Evolutionary conservation across 208 protist species (phyloP).

Genomic region (Tetramitus jugosus): DNA sequence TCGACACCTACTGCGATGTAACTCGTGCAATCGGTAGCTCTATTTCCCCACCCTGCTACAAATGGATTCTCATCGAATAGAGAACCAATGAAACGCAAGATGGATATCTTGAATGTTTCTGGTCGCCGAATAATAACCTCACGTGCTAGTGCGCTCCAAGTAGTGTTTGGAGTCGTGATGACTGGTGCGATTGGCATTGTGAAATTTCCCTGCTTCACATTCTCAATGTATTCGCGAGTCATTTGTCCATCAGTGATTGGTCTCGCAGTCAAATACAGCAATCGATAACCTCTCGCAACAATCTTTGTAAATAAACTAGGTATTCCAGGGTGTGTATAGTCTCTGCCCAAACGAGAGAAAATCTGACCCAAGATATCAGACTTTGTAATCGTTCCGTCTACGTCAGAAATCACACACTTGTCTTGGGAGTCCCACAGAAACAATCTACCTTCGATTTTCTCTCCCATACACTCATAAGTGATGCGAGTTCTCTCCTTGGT

Average conservation of each 20-base stretch:
- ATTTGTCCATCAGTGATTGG: conserved; percentile 69
- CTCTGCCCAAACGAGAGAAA: conserved; percentile 71
- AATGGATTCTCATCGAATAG: conserved; percentile 66
- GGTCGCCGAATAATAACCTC: conserved; percentile 69
- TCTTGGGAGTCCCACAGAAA: conserved; percentile 23
- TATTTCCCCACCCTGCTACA: conserved; percentile 79
- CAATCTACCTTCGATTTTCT: not conserved
- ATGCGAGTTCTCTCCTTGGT: too few relatives aligned
- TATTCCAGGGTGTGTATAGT: conserved; percentile 90
- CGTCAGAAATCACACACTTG: conserved; percentile 91
- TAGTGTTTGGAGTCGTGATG: conserved; percentile 66
- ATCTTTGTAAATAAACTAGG: conserved; percentile 82
- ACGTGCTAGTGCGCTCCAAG: conserved; percentile 70
- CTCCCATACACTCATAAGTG: not conserved
- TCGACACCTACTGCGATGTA: conserved; percentile 65
- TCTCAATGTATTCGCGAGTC: conserved; percentile 67
- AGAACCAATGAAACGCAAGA: conserved; percentile 53
- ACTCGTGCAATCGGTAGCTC: conserved; percentile 68
- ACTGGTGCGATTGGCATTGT: conserved; percentile 66
- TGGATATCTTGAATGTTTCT: conserved; percentile 78
- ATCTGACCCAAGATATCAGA: conserved; percentile 89
- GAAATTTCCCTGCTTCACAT: conserved; percentile 59
- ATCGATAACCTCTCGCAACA: conserved; percentile 71
- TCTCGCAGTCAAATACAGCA: conserved; percentile 72
- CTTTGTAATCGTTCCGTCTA: conserved; percentile 97